Evolutionary conservation across 345 rosid species (phyloP), one percentile per base, ranked within the genome.

Genomic region (Gossypium sturtianum): DNA sequence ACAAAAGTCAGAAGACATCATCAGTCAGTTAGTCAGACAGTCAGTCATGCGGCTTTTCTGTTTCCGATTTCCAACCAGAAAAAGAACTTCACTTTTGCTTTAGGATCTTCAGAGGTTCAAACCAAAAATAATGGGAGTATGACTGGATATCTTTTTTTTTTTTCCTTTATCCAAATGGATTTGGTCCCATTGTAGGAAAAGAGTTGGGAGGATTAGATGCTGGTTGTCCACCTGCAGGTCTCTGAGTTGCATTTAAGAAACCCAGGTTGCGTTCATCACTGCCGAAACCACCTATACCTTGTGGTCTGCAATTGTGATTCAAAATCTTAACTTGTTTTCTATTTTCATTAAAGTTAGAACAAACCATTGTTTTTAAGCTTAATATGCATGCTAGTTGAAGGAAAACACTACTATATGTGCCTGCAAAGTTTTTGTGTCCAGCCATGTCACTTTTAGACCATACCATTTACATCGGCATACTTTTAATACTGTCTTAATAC

Each of bases 81-180:
- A 11, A 52, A 61, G 62, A 29, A 58, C 49, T 13, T 9, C 16
- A 53, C 70, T 59, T 65, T 15, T 47, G 52, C 12, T 57, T 19
- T 44, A 9, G 4, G 29, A 15, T 63, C 44, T 22, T 2, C 41
- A 41, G 22, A 64, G 20, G 53, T 61, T 61, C 47, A 13, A 54
- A 47, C 15, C 16, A 47, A 47, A 47, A 47, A 3, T 2, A 25
- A 5, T 6, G 17, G 15, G 3, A 12, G 41, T 25, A 15, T 13
- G 9, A 45, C 9, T 17, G n/a, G 51, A 34, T 38, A 3, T 29
- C 19, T 3, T 9, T n/a, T 8, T 22, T 22, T 15, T 5, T 22
- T 19, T 43, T 60, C 34, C 44, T 47, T 74, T 68, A 87, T 70
- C 87, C 88, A 74, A 90, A 90, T 8, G 97, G 97, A 70, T 90